phyloP scores from a whole-genome alignment of 2,329 filamentous ascomycete genomes.

The Myrmaecium sp. region DNA sequence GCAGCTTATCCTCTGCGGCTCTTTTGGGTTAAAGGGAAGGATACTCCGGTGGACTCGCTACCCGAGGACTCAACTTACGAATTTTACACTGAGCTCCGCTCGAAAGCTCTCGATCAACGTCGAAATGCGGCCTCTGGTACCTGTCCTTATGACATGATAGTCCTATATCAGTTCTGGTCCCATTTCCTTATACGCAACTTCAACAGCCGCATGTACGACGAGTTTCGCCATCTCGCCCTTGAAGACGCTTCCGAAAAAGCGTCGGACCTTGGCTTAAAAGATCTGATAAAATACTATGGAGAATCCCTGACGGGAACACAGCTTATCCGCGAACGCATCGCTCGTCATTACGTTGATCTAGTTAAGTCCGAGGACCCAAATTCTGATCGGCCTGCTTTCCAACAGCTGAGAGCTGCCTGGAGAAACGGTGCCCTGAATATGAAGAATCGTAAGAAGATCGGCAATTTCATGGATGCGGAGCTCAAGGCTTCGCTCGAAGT shows the following conservation, averaged over 20 bases:
- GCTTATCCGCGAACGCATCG: constrained; percentile 35
- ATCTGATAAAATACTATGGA: constrained; percentile 50
- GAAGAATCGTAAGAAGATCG: constrained; percentile 40
- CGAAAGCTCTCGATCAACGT: constrained; percentile 33
- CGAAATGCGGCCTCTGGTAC: constrained; percentile 24
- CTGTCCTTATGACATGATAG: constrained; percentile 42
- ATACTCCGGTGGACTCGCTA: constrained; percentile 22
- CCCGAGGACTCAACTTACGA: constrained; percentile 29
- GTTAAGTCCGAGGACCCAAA: constrained; percentile 30
- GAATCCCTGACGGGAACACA: constrained; percentile 35
- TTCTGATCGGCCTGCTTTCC: constrained; percentile 29
- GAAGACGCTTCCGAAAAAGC: constrained; percentile 41
- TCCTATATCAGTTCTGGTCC: constrained; percentile 60
- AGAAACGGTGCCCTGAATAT: constrained; percentile 36
- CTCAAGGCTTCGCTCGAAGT: constrained; percentile 37
- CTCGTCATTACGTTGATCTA: constrained; percentile 37
- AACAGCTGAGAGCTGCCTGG: constrained; percentile 35
- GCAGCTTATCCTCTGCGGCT: constrained; percentile 11
- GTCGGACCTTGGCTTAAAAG: constrained; percentile 40
- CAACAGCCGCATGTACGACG: constrained; percentile 57
- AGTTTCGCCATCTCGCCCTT: constrained; percentile 51
- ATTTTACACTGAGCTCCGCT: constrained; percentile 31
- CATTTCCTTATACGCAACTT: constrained; percentile 58
- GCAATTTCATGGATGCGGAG: constrained; percentile 32
- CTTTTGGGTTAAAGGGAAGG: constrained; percentile 35